Evolutionary conservation across 169 alveolate species (phyloP), one percentile per base, ranked within the genome.

Genomic region (Cryptosporidium parvum): DNA sequence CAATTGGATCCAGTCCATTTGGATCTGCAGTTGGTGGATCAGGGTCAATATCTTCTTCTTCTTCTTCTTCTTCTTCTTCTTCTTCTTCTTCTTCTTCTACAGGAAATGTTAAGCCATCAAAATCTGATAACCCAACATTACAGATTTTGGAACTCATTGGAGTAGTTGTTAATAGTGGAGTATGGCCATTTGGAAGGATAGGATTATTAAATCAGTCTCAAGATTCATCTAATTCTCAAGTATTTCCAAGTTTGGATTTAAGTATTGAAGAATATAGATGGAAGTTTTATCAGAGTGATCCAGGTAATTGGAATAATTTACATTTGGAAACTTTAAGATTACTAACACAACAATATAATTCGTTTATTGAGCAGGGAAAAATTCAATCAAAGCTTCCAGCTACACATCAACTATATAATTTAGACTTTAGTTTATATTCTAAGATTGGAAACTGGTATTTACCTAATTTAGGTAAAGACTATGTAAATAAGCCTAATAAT

Each of bases 111-210:
- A 56, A 56, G 37, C 29, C 37, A 7, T 1, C 72, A 5, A 65
- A 65, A 29, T 31, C 72, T 5, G 72, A 65, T n/a, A 80, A 80
- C 21, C 48, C 62, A 14, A 42, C 31, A 4, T 12, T 80, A 5
- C 89, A 80, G 35, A 80, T 80, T n/a, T 33, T 80, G 59, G 89
- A 80, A 26, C 45, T 80, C 9, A 65, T 80, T 9, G 89, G 89
- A 10, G 42, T 80, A 0, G 89, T 80, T 4, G 39, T 80, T 18
- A 80, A 80, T 9, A 80, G 89, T 48, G 89, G 89, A 16, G 89
- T 80, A 9, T 80, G 89, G 89, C 89, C 89, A 23, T 80, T 80
- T 42, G 89, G 89, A 21, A 59, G 48, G 29, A 80, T 80, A 37
- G 89, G 89, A 16, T 31, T 80, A 31, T 48, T 42, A 8, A 65